Evolutionary conservation across 495 filamentous ascomycete genomes (phyloP), one percentile per base, ranked within the genome.

Genomic region (Darksidea phi): DNA sequence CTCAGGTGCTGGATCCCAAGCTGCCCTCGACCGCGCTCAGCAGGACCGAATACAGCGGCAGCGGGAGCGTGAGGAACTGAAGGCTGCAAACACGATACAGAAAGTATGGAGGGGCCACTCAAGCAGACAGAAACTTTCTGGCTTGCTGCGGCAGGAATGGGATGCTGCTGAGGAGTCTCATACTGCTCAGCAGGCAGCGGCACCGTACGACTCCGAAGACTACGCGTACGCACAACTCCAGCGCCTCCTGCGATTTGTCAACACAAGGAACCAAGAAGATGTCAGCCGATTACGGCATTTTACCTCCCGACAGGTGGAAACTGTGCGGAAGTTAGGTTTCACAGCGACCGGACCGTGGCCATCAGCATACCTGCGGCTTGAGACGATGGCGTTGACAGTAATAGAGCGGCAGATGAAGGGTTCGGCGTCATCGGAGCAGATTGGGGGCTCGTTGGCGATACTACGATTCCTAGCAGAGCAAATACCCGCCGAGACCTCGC

Each of bases 11-110:
- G 87, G 87, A 18, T 79, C 84, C 2, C 88, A 90, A 58, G 86
- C 85, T 68, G 87, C 93, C 0, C 80, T 97, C 13, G 87, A 88
- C 24, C 83, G 87, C 63, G 95, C 94, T 20, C 89, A 96, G 67
- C 86, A 89, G 61, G 90, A 96, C 67, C 86, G 94, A 32, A 69
- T 84, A 58, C 77, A 84, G 56, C 83, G 94, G 69, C 89, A 97
- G 65, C 88, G 84, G 28, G 90, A 97, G 70, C 81, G 92, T 63
- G 86, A 90, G 18, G 83, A 85, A 46, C 77, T 92, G 26, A 87
- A 86, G 68, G 90, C 93, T 24, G 81, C 84, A 32, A 86, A 82
- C 62, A 78, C 76, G 45, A 80, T 97, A 62, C 94, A 98, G 72
- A 82, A 84, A 60, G 75, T 80, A 73, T 98, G 93, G 93, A 80